These are phyloP conservation scores for Chaetomium cochliodes DNA, from an alignment of 495 filamentous ascomycete genomes.

Conservation along the genomic window DNA sequence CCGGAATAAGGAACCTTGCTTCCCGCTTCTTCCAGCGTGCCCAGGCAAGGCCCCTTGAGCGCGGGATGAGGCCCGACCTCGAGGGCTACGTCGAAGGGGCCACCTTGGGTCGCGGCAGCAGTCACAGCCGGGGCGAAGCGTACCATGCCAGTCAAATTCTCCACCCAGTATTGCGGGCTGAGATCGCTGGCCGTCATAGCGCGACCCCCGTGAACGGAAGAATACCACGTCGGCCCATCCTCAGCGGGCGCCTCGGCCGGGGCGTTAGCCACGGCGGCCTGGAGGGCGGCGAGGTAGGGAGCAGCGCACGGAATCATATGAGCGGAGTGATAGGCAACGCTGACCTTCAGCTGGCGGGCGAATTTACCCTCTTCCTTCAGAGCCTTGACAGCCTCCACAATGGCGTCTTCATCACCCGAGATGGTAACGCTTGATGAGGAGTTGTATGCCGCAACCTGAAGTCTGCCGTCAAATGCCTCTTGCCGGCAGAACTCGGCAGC, in stretches of 20 bases:
- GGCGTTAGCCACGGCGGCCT: no score
- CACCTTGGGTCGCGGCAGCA: neutral
- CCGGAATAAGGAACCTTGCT: neutral
- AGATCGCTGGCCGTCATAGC: slow-evolving; percentile 41
- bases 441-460: no score
- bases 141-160: neutral
- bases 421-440: no score
- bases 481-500: no score
- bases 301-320: neutral
- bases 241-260: no score
- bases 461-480: no score
- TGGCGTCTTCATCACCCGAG: no score
- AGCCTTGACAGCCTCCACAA: no score
- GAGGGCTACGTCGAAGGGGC: neutral
- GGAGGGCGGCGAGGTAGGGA: no score
- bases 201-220: neutral
- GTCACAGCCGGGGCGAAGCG: neutral
- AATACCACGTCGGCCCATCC: neutral
- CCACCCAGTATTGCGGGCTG: slow-evolving; percentile 19
- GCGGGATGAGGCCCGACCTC: slow-evolving; percentile 5
- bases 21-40: neutral
- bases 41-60: neutral
- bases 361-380: no score
- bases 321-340: neutral
- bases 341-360: neutral